These are phyloP conservation scores for Martiniozyma asiatica DNA, from an alignment of 1,139 yeast genomes.

Conservation along the genomic window DNA sequence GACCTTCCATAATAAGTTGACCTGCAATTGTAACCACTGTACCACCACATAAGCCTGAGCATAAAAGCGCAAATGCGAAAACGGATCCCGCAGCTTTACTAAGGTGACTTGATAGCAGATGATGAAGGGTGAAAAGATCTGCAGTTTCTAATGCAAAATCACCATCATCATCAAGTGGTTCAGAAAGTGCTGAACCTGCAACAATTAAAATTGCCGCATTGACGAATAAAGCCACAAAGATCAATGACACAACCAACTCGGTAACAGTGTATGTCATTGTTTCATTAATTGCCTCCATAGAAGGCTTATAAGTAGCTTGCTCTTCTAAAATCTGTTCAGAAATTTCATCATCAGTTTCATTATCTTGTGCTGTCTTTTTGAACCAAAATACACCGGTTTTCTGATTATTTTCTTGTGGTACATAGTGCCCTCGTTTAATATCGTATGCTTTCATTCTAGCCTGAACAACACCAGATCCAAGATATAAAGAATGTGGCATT, in stretches of 20 bases:
- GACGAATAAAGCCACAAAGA: conserved; percentile 75
- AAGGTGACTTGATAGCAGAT: conserved; percentile 56
- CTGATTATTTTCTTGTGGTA: conserved; percentile 18
- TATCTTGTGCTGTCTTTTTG: conserved; percentile 5
- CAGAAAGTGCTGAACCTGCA: conserved; percentile 69
- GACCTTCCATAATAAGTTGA: conserved; percentile 94
- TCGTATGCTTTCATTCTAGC: conserved; percentile 80
- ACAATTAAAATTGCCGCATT: conserved; percentile 77
- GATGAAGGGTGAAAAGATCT: conserved; percentile 76
- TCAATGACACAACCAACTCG: conserved; percentile 62
- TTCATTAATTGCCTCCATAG: conserved; percentile 57
- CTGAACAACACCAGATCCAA: conserved; percentile 90
- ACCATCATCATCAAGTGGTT: conserved; percentile 55
- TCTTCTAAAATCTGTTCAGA: too few relatives aligned
- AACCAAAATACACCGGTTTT: conserved; percentile 13
- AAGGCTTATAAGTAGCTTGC: conserved; percentile 38
- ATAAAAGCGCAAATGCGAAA: conserved; percentile 82
- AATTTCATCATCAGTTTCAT: conserved; percentile 6
- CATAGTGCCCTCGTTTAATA: conserved; percentile 44
- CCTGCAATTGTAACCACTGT: conserved; percentile 97
- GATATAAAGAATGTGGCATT: conserved; percentile 90
- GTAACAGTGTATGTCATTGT: conserved; percentile 63
- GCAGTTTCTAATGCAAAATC: conserved; percentile 36
- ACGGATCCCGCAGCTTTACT: conserved; percentile 89
- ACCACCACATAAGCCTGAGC: conserved; percentile 97